These are phyloP conservation scores for Talaromyces borbonicus DNA, from an alignment of 495 filamentous ascomycete genomes.

Conservation along the genomic window DNA sequence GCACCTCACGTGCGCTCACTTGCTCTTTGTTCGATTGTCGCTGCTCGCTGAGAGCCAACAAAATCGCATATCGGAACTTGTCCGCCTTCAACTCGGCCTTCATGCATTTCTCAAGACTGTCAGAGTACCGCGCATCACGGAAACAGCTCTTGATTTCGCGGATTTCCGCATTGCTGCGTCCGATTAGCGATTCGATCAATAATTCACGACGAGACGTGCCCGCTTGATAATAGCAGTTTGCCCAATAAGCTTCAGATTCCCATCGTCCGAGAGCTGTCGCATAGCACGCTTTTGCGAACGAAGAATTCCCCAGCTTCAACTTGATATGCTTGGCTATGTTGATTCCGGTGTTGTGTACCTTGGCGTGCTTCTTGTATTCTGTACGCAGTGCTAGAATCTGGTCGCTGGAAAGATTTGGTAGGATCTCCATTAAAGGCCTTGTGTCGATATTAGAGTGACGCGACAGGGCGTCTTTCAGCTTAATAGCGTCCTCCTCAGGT, in stretches of 20 bases:
- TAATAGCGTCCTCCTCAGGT: slow-evolving; percentile 64
- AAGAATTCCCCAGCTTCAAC: slow-evolving; percentile 55
- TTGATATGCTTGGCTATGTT: slow-evolving; percentile 97
- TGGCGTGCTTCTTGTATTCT: slow-evolving; percentile 86
- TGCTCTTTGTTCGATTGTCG: slow-evolving; percentile 68
- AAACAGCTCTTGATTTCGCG: slow-evolving; percentile 88
- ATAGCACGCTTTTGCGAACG: slow-evolving; percentile 82
- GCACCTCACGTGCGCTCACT: slow-evolving; percentile 45
- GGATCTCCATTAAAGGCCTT: slow-evolving; percentile 66
- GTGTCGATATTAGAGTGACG: slow-evolving; percentile 54
- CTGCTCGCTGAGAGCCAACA: slow-evolving; percentile 71
- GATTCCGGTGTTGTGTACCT: slow-evolving; percentile 71
- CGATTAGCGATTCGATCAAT: slow-evolving; percentile 87
- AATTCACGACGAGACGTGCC: slow-evolving; percentile 75
- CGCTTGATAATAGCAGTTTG: slow-evolving; percentile 96
- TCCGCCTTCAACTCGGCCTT: slow-evolving; percentile 83
- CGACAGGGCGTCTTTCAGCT: slow-evolving; percentile 66
- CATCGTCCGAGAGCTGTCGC: slow-evolving; percentile 82
- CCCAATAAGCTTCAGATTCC: slow-evolving; percentile 96
- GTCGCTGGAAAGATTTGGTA: slow-evolving; percentile 74
- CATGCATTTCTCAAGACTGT: slow-evolving; percentile 78
- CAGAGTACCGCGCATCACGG: slow-evolving; percentile 81
- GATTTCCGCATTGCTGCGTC: slow-evolving; percentile 77
- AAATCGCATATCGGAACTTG: slow-evolving; percentile 85
- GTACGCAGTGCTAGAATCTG: slow-evolving; percentile 72